Evolutionary conservation across 2,329 filamentous ascomycete genomes (phyloP).

Genomic region (Hypoxylon sp.): DNA sequence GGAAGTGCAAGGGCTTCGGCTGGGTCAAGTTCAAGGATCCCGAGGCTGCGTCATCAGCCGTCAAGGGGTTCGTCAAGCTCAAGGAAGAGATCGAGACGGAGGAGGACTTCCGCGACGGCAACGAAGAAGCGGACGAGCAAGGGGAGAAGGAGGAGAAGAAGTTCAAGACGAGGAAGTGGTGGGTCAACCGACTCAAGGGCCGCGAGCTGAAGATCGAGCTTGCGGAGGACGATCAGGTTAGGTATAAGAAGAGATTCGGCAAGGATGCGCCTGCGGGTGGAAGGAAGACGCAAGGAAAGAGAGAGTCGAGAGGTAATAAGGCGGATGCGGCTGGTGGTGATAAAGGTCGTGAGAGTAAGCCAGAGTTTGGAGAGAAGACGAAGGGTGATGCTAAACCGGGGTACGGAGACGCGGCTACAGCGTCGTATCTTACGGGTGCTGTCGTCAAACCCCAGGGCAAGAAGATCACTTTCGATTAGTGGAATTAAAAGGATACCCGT

Average conservation of each 20-base stretch:
- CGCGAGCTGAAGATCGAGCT: conserved; percentile 89
- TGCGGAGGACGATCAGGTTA: conserved; percentile 88
- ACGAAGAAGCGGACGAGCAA: conserved; percentile 52
- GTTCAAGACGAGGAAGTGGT: conserved; percentile 78
- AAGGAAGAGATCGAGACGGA: conserved; percentile 75
- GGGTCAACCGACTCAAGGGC: conserved; percentile 87
- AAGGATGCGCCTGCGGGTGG: conserved; percentile 71
- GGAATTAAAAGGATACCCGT: conserved; percentile 11
- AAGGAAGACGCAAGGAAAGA: conserved; percentile 21
- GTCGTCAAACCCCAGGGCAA: conserved; percentile 84
- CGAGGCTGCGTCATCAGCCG: conserved; percentile 80
- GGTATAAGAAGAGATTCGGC: conserved; percentile 95
- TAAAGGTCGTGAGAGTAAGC: conserved; percentile 40
- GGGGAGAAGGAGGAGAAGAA: conserved; percentile 62
- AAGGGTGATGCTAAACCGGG: conserved; percentile 59
- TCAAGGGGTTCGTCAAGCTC: conserved; percentile 84
- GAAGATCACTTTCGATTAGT: conserved; percentile 84
- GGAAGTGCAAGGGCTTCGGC: conserved; percentile 97
- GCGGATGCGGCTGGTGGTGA: not conserved
- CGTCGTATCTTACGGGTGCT: conserved; percentile 78
- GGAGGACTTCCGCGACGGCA: conserved; percentile 70
- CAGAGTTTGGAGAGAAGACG: conserved; percentile 53
- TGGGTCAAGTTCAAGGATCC: conserved; percentile 93
- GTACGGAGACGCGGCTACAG: conserved; percentile 64
- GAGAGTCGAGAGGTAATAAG: not conserved